phyloP scores from a whole-genome alignment of 2,329 filamentous ascomycete species.

The Fusarium nygamai region DNA sequence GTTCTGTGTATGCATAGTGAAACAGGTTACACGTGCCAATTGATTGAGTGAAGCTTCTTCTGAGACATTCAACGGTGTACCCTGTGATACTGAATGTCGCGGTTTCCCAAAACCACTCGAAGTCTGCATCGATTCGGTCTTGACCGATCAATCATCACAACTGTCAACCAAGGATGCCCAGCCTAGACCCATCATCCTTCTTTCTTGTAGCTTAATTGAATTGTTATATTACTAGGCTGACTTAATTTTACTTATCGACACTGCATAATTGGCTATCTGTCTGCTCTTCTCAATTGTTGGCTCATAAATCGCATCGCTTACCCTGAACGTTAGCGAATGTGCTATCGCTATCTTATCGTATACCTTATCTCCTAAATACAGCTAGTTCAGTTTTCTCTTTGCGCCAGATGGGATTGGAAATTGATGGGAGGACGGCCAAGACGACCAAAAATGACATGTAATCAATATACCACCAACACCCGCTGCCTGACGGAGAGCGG shows the following conservation, averaged over 20 bases:
- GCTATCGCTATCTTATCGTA: too few relatives aligned
- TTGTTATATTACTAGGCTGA: rapidly evolving
- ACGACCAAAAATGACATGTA: background rate
- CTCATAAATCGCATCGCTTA: background rate
- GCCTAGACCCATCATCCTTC: too few relatives aligned
- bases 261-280: background rate
- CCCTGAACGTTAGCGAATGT: background rate
- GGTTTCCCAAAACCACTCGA: rapidly evolving
- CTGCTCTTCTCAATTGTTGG: background rate
- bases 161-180: too few relatives aligned
- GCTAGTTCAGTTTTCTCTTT: background rate
- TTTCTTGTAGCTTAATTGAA: rapidly evolving
- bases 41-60: background rate
- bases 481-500: background rate
- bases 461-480: background rate
- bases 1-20: rapidly evolving
- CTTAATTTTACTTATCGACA: too few relatives aligned
- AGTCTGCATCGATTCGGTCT: too few relatives aligned
- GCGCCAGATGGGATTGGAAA: background rate
- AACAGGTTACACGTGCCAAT: rapidly evolving
- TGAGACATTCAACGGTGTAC: background rate
- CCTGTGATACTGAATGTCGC: rapidly evolving
- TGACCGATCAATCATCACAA: too few relatives aligned
- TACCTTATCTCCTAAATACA: background rate
- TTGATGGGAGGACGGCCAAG: too few relatives aligned